Evolutionary conservation across 2,329 filamentous ascomycete genomes (phyloP).

Genomic region (Dissoconium aciculare): DNA sequence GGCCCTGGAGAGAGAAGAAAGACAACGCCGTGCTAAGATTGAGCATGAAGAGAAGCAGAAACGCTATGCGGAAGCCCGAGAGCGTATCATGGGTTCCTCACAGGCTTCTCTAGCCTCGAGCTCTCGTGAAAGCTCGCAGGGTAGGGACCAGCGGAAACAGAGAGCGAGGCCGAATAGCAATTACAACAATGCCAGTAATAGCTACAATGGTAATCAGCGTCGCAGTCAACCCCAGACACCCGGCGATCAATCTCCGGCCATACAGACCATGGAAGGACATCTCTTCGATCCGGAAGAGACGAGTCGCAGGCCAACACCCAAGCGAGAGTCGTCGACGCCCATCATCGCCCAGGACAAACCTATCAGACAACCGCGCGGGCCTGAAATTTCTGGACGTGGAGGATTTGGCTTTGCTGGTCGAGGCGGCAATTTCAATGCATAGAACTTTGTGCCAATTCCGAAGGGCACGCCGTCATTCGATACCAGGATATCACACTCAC

Average conservation of each 20-base stretch:
- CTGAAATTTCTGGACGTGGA: constrained; percentile 59
- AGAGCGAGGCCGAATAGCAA: not conserved
- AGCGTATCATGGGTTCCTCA: constrained; percentile 65
- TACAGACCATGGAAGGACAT: constrained; percentile 35
- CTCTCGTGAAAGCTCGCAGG: constrained; percentile 20
- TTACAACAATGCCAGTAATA: not conserved
- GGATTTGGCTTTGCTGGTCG: constrained; percentile 62
- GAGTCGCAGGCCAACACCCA: constrained; percentile 39
- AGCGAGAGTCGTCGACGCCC: constrained; percentile 26
- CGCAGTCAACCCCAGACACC: constrained; percentile 24
- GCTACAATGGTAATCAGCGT: constrained; percentile 7
- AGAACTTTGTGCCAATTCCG: no score
- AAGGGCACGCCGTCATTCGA: no score
- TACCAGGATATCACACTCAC: no score
- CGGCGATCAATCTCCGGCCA: constrained; percentile 24
- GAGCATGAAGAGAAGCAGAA: constrained; percentile 82
- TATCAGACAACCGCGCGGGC: constrained; percentile 60
- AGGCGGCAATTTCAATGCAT: no score
- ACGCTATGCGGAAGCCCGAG: constrained; percentile 75
- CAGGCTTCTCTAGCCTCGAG: constrained; percentile 17
- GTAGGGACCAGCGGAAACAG: constrained; percentile 10
- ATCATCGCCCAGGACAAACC: constrained; percentile 52
- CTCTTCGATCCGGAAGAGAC: constrained; percentile 66
- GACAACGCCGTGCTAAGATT: constrained; percentile 59
- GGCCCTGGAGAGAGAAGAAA: constrained; percentile 58